phyloP scores from a whole-genome alignment of 2,329 filamentous ascomycete species.

The Fusarium camptoceras region DNA sequence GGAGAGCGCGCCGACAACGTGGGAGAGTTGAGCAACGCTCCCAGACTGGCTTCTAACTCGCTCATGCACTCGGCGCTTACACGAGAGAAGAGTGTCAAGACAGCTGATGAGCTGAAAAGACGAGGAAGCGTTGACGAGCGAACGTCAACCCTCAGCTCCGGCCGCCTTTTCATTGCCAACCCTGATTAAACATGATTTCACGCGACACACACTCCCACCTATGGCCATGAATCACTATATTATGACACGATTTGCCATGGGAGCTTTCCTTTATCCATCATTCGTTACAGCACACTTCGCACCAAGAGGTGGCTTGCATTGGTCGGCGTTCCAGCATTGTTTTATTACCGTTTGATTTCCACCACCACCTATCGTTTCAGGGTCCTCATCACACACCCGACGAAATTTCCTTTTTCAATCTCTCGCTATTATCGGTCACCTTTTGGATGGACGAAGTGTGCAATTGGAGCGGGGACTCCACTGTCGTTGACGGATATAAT shows the following conservation, averaged over 20 bases:
- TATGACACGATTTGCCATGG: slow-evolving; percentile 32
- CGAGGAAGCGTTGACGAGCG: slow-evolving; percentile 87
- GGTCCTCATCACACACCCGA: slow-evolving; percentile 42
- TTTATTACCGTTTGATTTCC: slow-evolving; percentile 30
- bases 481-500: slow-evolving; percentile 42
- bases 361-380: slow-evolving; percentile 41
- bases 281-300: slow-evolving; percentile 37
- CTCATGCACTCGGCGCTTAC: slow-evolving; percentile 67
- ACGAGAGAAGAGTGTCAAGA: slow-evolving; percentile 74
- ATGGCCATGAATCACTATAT: slow-evolving; percentile 19
- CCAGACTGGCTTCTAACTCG: slow-evolving; percentile 69
- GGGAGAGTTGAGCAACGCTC: slow-evolving; percentile 63
- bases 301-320: slow-evolving; percentile 41
- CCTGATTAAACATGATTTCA: slow-evolving; percentile 67
- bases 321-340: slow-evolving; percentile 47
- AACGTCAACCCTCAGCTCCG: slow-evolving; percentile 78
- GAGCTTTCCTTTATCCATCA: slow-evolving; percentile 31
- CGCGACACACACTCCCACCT: slow-evolving; percentile 4
- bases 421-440: slow-evolving; percentile 42
- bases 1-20: slow-evolving; percentile 71
- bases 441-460: slow-evolving; percentile 33
- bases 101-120: slow-evolving; percentile 76
- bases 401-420: slow-evolving; percentile 32
- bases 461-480: slow-evolving; percentile 38
- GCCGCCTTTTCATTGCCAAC: slow-evolving; percentile 86